A percentile compares a stretch with the other conserved stretches of the same genome.
Conservation (phyloP, 1,284 basidiomycete genomes). For the Apiotrichum montevideense region DNA sequence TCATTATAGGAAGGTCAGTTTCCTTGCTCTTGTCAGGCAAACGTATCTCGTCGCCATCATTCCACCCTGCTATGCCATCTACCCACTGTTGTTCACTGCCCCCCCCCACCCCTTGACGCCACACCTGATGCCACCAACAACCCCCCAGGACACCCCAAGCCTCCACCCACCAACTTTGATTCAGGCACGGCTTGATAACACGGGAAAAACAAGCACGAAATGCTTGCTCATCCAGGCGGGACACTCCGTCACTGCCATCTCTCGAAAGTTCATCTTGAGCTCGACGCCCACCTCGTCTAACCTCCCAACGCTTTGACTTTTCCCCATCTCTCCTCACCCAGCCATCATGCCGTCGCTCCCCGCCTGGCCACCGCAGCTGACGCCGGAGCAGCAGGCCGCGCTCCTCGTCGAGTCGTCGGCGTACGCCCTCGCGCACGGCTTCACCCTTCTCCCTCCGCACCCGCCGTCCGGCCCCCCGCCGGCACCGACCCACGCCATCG, state of each 20-base stretch:
- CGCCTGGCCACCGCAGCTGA: constrained; percentile 68
- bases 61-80: too few species aligned
- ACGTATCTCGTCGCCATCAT: too few species aligned
- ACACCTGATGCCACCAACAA: too few species aligned
- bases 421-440: constrained; percentile 76
- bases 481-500: constrained; percentile 66
- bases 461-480: constrained; percentile 47
- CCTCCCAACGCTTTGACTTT: not conserved
- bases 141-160: too few species aligned
- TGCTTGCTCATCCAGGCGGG: constrained; percentile 4
- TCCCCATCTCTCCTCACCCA: not conserved
- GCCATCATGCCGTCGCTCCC: constrained; percentile 28
- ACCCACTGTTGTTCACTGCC: too few species aligned
- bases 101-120: too few species aligned
- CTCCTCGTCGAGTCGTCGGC: constrained; percentile 67
- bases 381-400: constrained; percentile 54
- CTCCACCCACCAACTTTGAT: too few species aligned
- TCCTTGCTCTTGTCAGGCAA: too few species aligned
- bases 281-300: too few species aligned
- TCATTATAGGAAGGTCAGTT: too few species aligned
- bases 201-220: not conserved
- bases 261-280: too few species aligned
- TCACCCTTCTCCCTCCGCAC: constrained; percentile 67
- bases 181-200: not conserved
- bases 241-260: too few species aligned